Conservation (phyloP, 306 rosid species). For the Medicago ruthenica region DNA sequence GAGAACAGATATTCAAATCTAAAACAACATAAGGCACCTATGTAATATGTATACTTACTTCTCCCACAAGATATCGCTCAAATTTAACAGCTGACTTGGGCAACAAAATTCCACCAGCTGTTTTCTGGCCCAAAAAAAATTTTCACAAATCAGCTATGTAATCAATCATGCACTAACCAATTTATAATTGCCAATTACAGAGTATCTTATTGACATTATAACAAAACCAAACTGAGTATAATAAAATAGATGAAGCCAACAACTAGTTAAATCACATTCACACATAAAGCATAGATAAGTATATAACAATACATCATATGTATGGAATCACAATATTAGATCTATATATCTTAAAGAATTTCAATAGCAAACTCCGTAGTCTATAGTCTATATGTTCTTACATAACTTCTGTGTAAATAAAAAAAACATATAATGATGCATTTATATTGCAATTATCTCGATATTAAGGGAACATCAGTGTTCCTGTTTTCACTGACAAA, state of each 20-base stretch:
- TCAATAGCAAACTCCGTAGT: neutral
- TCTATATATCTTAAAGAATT: neutral
- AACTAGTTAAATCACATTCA: neutral
- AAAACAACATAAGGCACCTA: constrained; percentile 19
- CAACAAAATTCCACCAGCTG: constrained; percentile 86
- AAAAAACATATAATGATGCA: neutral
- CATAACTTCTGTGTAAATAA: neutral
- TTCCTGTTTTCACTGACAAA: neutral
- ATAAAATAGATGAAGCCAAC: neutral
- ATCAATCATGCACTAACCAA: constrained; percentile 13
- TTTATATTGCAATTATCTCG: neutral
- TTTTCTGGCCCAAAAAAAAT: constrained; percentile 60
- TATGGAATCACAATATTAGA: neutral
- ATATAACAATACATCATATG: neutral
- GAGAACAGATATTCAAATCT: neutral
- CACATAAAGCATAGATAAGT: neutral
- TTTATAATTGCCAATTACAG: constrained; percentile 29
- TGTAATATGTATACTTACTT: constrained; percentile 56
- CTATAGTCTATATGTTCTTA: constrained; percentile 15
- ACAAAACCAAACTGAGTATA: constrained; percentile 7
- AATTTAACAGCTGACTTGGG: constrained; percentile 93
- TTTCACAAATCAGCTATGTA: constrained; percentile 26
- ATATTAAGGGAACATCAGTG: neutral
- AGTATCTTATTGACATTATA: neutral
- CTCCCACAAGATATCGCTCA: constrained; percentile 90